Evolutionary conservation across 257 asterid genomes (phyloP), one percentile per base, ranked within the genome.

Genomic region (Przewalskia tangutica): DNA sequence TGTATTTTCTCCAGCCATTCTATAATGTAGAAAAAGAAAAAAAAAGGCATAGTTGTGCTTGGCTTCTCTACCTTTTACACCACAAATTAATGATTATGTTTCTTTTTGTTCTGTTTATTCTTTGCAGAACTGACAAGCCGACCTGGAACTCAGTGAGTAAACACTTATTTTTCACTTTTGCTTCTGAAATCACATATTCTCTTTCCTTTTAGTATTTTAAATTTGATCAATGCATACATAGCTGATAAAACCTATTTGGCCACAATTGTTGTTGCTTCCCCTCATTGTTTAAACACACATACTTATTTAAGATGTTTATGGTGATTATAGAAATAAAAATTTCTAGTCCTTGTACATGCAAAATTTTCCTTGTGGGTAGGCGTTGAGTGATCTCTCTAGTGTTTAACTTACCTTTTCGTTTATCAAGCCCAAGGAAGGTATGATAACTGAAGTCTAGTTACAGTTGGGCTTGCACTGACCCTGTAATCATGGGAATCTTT

Each of bases 121-220:
- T 84, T 66, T 87, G 82, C 98, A 96, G 99, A 56, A 94, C 98
- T 11, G 89, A 91, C 87, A 89, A 82, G 88, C 99, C 99, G 76
- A 84, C 85, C 83, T 96, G 99, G 99, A 94, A 90, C 87, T 88
- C 99, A 83, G 99, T 95, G 88, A 93, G 99, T 95, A 27, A 50
- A 44, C 46, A 23, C 76, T 80, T 18, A 34, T 17, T 27, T 42
- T 60, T 51, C 32, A 67, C 70, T 70, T 85, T 80, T 27, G 38
- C 56, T 68, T 81, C 76, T 73, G 79, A 68, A 56, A 44, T 81
- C 82, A 63, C 65, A 27, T 62, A 12, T 8, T 70, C 51, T 36
- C 50, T 23, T 46, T 82, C 67, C 58, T 76, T 51, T 18, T 7
- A 18, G 50, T 50, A 20, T 48, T 7, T 44, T 73, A 48, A 48